phyloP scores from a whole-genome alignment of 2,329 filamentous ascomycete genomes.

The Fusarium agapanthi region DNA sequence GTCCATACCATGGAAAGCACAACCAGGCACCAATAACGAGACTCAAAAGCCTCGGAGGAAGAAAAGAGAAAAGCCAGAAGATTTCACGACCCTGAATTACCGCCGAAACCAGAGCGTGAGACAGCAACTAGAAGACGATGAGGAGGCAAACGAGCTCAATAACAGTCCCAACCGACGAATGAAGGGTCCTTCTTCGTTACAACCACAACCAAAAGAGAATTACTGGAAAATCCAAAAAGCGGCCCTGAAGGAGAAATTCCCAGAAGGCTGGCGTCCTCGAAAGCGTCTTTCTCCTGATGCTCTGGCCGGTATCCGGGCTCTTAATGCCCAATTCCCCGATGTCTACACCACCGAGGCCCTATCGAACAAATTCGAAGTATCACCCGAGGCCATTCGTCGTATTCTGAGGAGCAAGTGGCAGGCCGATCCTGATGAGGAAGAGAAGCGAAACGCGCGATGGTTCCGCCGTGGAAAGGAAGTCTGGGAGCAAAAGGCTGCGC shows the following conservation, averaged over 20 bases:
- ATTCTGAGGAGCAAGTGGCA: slow-evolving; percentile 84
- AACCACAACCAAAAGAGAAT: slow-evolving; percentile 49
- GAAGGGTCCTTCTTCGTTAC: slow-evolving; percentile 23
- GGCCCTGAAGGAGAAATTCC: slow-evolving; percentile 80
- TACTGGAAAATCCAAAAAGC: slow-evolving; percentile 81
- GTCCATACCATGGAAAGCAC: slow-evolving; percentile 13
- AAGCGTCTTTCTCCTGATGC: slow-evolving; percentile 93
- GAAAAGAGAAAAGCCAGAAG: not conserved
- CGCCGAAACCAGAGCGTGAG: not conserved
- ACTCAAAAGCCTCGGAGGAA: not conserved
- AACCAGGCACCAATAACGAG: not conserved
- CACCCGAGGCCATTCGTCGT: slow-evolving; percentile 84
- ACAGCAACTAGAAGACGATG: not conserved
- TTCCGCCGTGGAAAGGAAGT: slow-evolving; percentile 66
- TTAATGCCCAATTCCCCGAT: slow-evolving; percentile 80
- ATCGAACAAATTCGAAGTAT: slow-evolving; percentile 83
- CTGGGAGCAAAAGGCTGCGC: slow-evolving; percentile 67
- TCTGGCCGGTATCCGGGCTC: slow-evolving; percentile 84
- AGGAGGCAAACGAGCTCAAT: not conserved
- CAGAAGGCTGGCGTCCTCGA: slow-evolving; percentile 80
- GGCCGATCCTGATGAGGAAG: slow-evolving; percentile 67
- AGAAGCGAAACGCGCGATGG: slow-evolving; percentile 68
- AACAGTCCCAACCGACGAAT: not conserved
- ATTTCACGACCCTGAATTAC: not conserved
- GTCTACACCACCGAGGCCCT: slow-evolving; percentile 79